Evolutionary conservation across 805 yeast species (phyloP), one percentile per base, ranked within the genome.

Genomic region (Scheffersomyces coipomensis): DNA sequence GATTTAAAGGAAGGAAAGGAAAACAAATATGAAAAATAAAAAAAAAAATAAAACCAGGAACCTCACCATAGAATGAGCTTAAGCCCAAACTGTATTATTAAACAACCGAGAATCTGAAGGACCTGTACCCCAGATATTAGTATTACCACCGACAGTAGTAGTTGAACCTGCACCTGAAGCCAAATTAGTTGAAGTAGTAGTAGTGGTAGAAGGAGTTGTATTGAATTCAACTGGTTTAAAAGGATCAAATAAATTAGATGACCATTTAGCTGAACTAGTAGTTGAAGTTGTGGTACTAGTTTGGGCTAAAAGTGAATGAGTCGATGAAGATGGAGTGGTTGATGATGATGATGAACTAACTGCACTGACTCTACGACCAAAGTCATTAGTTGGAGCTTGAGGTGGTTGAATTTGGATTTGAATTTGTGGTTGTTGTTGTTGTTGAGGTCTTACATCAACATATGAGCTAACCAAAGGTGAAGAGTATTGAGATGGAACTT

Each of bases 81-180:
- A 58, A 26, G 64, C 66, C 66, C 66, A 60, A 13, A 61, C 66
- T n/a, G 62, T 52, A 16, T 62, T 55, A 34, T 52, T 60, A 15
- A 43, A 45, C 10, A 34, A 30, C 18, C 38, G 30, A 13, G 34
- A 23, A 11, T 31, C 27, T 10, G 22, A 17, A 19, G 29, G 13
- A 11, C 19, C 39, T 34, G 45, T 48, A 9, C 61, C 56, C 66
- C 66, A 60, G 29, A 60, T 59, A 38, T 49, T 58, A n/a, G n/a
- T n/a, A n/a, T n/a, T n/a, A n/a, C n/a, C n/a, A 21, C 44, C 18
- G 9, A 5, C 30, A 5, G 17, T 27, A 15, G 17, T 6, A 15
- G 18, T 15, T 13, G 17, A 5, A 15, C 18, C 18, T 13, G 30
- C 15, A 12, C n/a, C n/a, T 15, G 30, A 25, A 25, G 24, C 10